These are phyloP conservation scores for Papiliotrema nemorosa DNA, from an alignment of 1,284 basidiomycete genomes.

Conservation along the genomic window DNA sequence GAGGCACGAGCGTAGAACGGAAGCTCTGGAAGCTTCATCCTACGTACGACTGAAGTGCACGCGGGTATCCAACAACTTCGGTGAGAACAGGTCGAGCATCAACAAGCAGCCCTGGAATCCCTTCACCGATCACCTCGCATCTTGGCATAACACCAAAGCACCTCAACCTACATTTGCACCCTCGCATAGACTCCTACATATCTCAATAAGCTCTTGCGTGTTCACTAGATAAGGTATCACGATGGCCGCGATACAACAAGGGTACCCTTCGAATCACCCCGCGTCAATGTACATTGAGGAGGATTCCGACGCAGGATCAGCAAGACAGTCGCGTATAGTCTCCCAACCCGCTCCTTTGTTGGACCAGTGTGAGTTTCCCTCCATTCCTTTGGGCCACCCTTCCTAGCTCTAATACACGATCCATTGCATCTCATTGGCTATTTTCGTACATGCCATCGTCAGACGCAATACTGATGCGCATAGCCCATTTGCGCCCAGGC, in stretches of 20 bases:
- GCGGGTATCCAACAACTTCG: too few species aligned
- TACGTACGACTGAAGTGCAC: too few species aligned
- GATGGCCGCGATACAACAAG: conserved; percentile 1
- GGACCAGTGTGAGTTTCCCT: conserved; percentile 45
- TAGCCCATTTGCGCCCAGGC: conserved; percentile 83
- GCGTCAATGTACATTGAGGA: conserved; percentile 17
- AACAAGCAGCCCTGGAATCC: too few species aligned
- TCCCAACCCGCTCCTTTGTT: conserved; percentile 39
- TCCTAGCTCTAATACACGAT: not conserved
- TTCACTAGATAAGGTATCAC: too few species aligned
- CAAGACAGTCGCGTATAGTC: conserved; percentile 25
- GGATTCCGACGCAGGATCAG: conserved; percentile 10
- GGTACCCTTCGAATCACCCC: conserved; percentile 1
- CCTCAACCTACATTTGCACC: not conserved
- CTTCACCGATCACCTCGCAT: too few species aligned
- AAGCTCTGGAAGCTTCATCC: too few species aligned
- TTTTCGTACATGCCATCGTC: not conserved
- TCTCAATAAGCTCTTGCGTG: too few species aligned
- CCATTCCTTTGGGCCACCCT: not conserved
- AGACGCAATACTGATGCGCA: not conserved
- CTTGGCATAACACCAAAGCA: too few species aligned
- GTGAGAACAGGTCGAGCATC: too few species aligned
- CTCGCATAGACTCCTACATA: not conserved
- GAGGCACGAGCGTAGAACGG: too few species aligned
- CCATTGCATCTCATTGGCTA: not conserved